phyloP scores from a whole-genome alignment of 208 protist species.

The Vickermania spadyakhi region DNA sequence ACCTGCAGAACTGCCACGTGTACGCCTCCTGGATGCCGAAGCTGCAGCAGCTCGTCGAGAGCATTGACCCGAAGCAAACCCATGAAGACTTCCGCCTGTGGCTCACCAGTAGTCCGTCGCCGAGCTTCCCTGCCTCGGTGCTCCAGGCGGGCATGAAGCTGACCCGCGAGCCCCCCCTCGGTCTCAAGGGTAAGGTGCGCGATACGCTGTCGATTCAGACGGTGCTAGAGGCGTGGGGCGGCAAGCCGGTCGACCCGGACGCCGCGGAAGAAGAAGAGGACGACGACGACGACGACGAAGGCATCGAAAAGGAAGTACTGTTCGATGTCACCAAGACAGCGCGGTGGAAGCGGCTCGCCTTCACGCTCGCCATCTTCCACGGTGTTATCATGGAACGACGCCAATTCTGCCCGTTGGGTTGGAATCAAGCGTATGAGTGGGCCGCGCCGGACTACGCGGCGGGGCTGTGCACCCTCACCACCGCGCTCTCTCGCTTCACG shows the following conservation, averaged over 20 bases:
- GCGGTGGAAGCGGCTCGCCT: conserved; percentile 87
- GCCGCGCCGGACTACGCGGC: conserved; percentile 82
- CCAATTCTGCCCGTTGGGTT: conserved; percentile 91
- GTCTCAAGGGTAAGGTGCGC: conserved; percentile 88
- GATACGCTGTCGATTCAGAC: conserved; percentile 49
- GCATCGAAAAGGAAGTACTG: background rate
- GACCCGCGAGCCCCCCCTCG: conserved; percentile 94
- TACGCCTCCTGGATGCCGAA: conserved; percentile 91
- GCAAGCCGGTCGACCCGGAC: conserved; percentile 14
- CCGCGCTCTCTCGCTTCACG: conserved; percentile 37
- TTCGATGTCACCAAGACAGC: conserved; percentile 7
- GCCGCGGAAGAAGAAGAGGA: background rate
- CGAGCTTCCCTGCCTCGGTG: conserved; percentile 87
- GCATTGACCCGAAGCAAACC: conserved; percentile 45
- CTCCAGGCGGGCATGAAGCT: conserved; percentile 93
- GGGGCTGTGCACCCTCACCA: conserved; percentile 61
- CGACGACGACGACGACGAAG: background rate
- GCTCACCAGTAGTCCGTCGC: conserved; percentile 92
- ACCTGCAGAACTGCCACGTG: conserved; percentile 95
- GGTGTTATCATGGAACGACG: conserved; percentile 88
- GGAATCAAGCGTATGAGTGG: conserved; percentile 94
- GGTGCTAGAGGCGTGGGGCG: conserved; percentile 56
- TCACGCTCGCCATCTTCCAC: conserved; percentile 90
- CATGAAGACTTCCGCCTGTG: conserved; percentile 92
- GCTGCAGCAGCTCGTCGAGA: conserved; percentile 86